Evolutionary conservation across 2,329 filamentous ascomycete species (phyloP), one percentile per base, ranked within the genome.

Genomic region (Ceratocystis albifundus): DNA sequence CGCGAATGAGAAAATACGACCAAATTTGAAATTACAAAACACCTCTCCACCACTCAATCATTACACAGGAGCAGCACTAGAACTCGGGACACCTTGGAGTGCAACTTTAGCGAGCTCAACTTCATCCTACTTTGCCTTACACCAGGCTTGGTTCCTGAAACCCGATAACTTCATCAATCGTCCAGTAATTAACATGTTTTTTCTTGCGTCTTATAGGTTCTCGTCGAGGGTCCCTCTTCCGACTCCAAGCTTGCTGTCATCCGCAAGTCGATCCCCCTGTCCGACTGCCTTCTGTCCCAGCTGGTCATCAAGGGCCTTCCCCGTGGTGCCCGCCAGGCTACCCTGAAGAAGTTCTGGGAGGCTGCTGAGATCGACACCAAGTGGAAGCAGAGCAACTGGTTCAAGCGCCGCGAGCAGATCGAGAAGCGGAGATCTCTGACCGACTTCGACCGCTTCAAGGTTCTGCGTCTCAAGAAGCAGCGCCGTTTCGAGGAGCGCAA

Each of bases 381-480:
- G 84, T 97, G 91, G 89, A 86, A 87, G 77, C 84, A 89, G 81
- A 92, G 85, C 84, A 86, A 86, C 79, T 96, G 89, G 87, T 90
- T 92, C 76, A 94, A 99, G 90, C 92, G 90, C 85, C 86, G 89
- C 77, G 86, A 86, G 73, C 88, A 90, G 81, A 84, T 85, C 74
- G 84, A 89, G 80, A 88, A 90, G 82, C 89, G 94, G 84, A 88
- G 88, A 82, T 85, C 86, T 75, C 84, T 99, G 73, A 95, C 88
- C 80, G 94, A 99, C 85, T 99, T 99, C 78, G 94, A 99, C 84
- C 88, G 94, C 80, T 99, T 97, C 90, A 96, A 99, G 89, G 94
- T 97, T 75, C 84, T 97, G 86, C 88, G 93, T 80, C 84, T 97
- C 82, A 95, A 93, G 88, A 99, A 99, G 88, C 92, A 96, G 88